These are phyloP conservation scores for maize (Zea mays) DNA, from an alignment of 176 grass and related monocot genomes.

Conservation along the genomic window Zm-B73-REFERENCE-NAM-5.0 NC_050104.1:121097501-121098000, in stretches of 20 bases:
- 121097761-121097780: slow-evolving; percentile 48
- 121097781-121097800: slow-evolving; percentile 47
- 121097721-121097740: slow-evolving; percentile 63
- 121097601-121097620: slow-evolving; percentile 49
- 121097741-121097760: slow-evolving; percentile 51
- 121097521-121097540: slow-evolving; percentile 59
- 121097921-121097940: slow-evolving; percentile 47
- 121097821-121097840: slow-evolving; percentile 39
- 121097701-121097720: slow-evolving; percentile 43
- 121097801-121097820: slow-evolving; percentile 40
- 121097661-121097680: slow-evolving; percentile 68
- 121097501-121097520: slow-evolving; percentile 42
- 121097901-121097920: slow-evolving; percentile 95
- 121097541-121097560: slow-evolving; percentile 75
- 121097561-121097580: slow-evolving; percentile 74
- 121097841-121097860: slow-evolving; percentile 57
- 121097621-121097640: slow-evolving; percentile 67
- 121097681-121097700: slow-evolving; percentile 81
- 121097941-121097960: slow-evolving; percentile 42
- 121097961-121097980: slow-evolving; percentile 46
- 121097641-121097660: slow-evolving; percentile 43
- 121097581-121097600: slow-evolving; percentile 65
- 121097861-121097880: slow-evolving; percentile 57
- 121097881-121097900: slow-evolving; percentile 63
- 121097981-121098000: slow-evolving; percentile 44